Evolutionary conservation across 305 asterid genomes (phyloP).

Genomic region (Nicotiana rustica): DNA sequence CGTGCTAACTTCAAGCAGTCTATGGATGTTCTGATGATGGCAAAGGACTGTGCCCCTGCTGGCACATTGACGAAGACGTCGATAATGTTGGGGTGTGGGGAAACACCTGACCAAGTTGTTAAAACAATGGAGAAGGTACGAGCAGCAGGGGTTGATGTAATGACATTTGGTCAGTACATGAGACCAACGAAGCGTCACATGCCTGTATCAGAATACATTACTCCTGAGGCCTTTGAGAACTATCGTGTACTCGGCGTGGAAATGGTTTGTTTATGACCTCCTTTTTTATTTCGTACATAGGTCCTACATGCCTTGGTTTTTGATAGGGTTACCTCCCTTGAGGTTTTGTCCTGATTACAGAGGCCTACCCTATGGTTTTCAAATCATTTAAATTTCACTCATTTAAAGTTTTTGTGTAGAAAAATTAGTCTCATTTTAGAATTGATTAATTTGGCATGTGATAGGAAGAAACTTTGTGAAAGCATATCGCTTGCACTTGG

Average conservation of each 20-base stretch:
- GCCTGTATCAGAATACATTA: constrained; percentile 90
- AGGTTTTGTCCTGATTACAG: no score
- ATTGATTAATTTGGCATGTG: no score
- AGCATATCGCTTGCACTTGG: no score
- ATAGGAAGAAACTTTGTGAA: no score
- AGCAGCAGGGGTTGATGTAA: constrained; percentile 97
- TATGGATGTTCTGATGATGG: constrained; percentile 79
- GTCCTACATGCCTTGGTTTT: no score
- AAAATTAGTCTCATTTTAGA: no score
- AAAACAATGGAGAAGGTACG: constrained; percentile 94
- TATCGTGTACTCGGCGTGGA: constrained; percentile 82
- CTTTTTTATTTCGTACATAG: neutral
- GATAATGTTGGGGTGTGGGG: constrained; percentile 96
- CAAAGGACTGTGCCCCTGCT: constrained; percentile 86
- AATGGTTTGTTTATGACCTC: constrained; percentile 66
- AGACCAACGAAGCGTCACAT: constrained; percentile 96
- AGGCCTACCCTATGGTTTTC: no score
- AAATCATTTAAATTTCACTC: no score
- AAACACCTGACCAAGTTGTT: constrained; percentile 91
- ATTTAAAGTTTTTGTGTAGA: no score
- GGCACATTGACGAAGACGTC: constrained; percentile 98
- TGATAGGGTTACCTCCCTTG: no score
- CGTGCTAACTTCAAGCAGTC: constrained; percentile 98
- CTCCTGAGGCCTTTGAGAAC: constrained; percentile 94
- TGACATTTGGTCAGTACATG: constrained; percentile 99